phyloP scores from a whole-genome alignment of 306 rosid species.

The Glycine latifolia region DNA sequence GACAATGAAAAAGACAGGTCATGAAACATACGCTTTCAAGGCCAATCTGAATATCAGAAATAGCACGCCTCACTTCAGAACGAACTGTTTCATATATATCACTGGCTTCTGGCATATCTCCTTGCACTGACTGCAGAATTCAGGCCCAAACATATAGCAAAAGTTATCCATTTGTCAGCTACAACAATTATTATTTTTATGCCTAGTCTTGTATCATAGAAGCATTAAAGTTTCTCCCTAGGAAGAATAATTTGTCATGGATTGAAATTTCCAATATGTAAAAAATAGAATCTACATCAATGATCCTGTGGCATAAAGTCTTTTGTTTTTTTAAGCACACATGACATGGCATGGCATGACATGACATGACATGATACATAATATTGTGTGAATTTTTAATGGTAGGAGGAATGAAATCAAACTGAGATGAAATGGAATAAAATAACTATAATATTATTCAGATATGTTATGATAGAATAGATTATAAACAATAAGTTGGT shows the following conservation, averaged over 20 bases:
- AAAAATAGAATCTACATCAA: neutral
- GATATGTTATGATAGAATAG: neutral
- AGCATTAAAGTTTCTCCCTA: constrained; percentile 25
- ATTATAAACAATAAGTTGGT: neutral
- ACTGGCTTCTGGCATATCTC: constrained; percentile 52
- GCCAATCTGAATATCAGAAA: constrained; percentile 85
- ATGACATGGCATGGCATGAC: neutral
- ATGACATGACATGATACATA: neutral
- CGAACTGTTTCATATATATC: constrained; percentile 87
- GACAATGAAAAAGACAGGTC: constrained; percentile 19
- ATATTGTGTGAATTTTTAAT: neutral
- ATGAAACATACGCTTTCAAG: constrained; percentile 72
- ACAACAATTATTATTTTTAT: neutral
- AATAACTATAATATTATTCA: neutral
- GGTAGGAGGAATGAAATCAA: neutral
- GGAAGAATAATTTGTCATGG: neutral
- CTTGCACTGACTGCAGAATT: constrained; percentile 61
- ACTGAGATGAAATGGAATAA: neutral
- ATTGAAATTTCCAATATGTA: constrained; percentile 9
- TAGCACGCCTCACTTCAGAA: constrained; percentile 88
- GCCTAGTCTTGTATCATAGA: constrained; percentile 25
- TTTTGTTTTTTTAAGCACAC: neutral
- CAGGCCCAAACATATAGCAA: constrained; percentile 7
- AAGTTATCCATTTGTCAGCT: neutral
- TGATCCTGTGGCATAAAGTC: constrained; percentile 12